These are phyloP conservation scores for Boletellus ananiceps DNA, from an alignment of 768 basidiomycete genomes.

Conservation along the genomic window DNA sequence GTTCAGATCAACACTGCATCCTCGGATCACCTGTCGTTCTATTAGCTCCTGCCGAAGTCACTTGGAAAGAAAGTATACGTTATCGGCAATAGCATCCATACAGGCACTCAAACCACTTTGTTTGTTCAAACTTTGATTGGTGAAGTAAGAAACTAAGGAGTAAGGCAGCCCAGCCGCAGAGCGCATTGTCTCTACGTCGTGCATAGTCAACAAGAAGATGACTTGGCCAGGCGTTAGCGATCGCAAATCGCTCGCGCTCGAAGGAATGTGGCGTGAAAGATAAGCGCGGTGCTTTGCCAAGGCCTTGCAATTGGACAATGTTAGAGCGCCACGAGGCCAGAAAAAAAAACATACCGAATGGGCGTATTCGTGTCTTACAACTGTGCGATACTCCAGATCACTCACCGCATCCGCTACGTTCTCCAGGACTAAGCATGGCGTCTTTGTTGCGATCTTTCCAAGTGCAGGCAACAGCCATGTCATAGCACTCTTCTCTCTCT, in stretches of 20 bases:
- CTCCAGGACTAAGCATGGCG: conserved; percentile 81
- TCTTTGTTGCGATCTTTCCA: conserved; percentile 76
- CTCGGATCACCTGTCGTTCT: conserved; percentile 63
- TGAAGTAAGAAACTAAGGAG: conserved; percentile 80
- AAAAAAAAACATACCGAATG: conserved; percentile 50
- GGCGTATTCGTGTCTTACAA: conserved; percentile 81
- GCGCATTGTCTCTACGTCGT: conserved; percentile 85
- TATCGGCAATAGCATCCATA: conserved; percentile 85
- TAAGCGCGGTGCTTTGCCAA: conserved; percentile 60
- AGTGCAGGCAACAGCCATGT: conserved; percentile 78
- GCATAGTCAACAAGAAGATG: conserved; percentile 79
- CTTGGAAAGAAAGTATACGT: conserved; percentile 40
- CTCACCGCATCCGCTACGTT: conserved; percentile 78
- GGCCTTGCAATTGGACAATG: conserved; percentile 43
- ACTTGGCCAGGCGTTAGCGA: conserved; percentile 76
- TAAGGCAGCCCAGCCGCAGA: conserved; percentile 76
- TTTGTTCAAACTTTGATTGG: conserved; percentile 78
- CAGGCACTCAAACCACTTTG: conserved; percentile 62
- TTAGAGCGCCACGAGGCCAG: background rate
- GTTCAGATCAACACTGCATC: conserved; percentile 68
- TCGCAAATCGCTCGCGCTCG: conserved; percentile 64
- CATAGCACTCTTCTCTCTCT: conserved; percentile 58
- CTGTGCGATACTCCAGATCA: conserved; percentile 89
- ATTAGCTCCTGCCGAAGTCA: background rate
- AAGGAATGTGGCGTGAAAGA: conserved; percentile 61